A percentile compares a stretch with the other conserved stretches of the same genome.
Conservation (phyloP, 306 rosid species). For the Cicer arietinum region DNA sequence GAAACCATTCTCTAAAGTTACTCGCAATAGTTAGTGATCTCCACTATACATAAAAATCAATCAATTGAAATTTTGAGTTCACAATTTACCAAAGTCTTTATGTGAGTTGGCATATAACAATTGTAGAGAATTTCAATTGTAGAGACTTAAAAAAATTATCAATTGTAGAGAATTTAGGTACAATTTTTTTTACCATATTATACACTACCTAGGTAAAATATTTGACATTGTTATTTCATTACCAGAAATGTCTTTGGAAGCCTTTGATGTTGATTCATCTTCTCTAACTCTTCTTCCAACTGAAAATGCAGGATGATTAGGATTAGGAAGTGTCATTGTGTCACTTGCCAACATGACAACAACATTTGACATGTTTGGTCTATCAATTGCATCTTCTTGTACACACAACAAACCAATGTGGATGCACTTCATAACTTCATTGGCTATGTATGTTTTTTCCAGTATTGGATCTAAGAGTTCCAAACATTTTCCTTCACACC, state of each 20-base stretch:
- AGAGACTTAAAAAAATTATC: no score
- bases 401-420: slow-evolving; percentile 65
- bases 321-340: slow-evolving; percentile 49
- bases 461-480: slow-evolving; percentile 56
- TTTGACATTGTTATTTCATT: slow-evolving; percentile 42
- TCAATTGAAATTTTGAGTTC: no score
- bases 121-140: no score
- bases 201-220: slow-evolving; percentile 37
- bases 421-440: slow-evolving; percentile 50
- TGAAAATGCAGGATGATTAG: slow-evolving; percentile 57
- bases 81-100: no score
- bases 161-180: no score
- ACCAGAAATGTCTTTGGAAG: slow-evolving; percentile 39
- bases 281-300: slow-evolving; percentile 34
- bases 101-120: no score
- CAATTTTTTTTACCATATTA: background rate
- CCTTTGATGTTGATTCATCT: slow-evolving; percentile 41
- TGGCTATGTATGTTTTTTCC: slow-evolving; percentile 15
- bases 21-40: no score
- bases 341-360: slow-evolving; percentile 55
- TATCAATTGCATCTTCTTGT: slow-evolving; percentile 57
- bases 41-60: no score
- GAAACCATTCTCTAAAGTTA: no score
- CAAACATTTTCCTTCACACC: slow-evolving; percentile 54
- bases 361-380: slow-evolving; percentile 61